Conservation (phyloP, 1,139 yeast genomes). For the Lodderomyces margitis region DNA sequence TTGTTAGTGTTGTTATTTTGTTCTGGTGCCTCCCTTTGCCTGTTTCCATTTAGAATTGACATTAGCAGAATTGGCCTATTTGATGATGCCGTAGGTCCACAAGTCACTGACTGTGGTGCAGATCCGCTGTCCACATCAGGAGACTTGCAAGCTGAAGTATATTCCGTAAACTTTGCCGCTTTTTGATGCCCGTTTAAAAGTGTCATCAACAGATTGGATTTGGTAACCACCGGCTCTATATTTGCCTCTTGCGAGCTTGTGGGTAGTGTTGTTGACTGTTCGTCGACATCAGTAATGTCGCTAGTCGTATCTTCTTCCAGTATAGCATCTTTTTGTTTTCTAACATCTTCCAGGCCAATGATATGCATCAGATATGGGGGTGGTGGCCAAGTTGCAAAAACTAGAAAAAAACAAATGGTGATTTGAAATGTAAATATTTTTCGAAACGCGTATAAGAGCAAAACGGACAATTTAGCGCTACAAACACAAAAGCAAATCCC, state of each 20-base stretch:
- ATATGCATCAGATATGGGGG: constrained; percentile 4
- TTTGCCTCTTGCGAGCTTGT: not conserved
- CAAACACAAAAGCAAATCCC: not conserved
- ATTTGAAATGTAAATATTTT: not conserved
- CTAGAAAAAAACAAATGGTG: too few species aligned
- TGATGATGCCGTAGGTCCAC: not conserved
- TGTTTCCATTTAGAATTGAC: constrained; percentile 8
- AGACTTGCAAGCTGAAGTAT: too few species aligned
- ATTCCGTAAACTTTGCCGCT: too few species aligned
- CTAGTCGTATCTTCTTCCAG: constrained; percentile 15
- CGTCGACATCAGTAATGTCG: constrained; percentile 1
- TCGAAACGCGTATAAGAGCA: constrained; percentile 2
- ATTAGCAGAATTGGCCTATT: not conserved
- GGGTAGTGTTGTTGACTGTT: not conserved
- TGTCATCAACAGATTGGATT: not conserved
- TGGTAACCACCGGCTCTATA: not conserved
- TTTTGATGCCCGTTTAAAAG: constrained; percentile 1
- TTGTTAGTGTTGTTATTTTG: not conserved
- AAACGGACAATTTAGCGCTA: not conserved
- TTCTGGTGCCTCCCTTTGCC: constrained; percentile 12
- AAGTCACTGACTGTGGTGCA: not conserved
- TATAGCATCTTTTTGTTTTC: constrained; percentile 2
- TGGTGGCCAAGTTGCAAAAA: not conserved
- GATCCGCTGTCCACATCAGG: constrained; percentile 12
- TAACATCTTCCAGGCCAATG: constrained; percentile 11